These are phyloP conservation scores for Carpinus fangiana DNA, from an alignment of 306 rosid genomes.

Conservation along the genomic window DNA sequence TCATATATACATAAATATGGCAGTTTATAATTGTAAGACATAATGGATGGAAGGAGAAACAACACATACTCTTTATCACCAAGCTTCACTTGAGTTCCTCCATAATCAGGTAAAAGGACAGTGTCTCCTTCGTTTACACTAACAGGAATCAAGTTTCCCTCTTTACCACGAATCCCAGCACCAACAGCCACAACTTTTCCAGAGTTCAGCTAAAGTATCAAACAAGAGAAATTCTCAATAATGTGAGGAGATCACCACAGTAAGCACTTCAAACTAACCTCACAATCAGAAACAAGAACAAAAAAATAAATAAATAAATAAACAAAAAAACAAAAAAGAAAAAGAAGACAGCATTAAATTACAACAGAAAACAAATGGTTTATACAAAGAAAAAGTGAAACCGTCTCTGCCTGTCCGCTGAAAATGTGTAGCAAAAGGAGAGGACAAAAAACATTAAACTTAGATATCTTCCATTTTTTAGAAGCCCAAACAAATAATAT, in stretches of 20 bases:
- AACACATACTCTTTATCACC: constrained; percentile 63
- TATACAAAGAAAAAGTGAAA: background rate
- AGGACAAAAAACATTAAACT: background rate
- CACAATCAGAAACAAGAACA: background rate
- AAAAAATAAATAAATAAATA: too few species aligned
- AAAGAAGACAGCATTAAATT: background rate
- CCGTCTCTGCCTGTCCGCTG: background rate
- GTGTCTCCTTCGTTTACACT: constrained; percentile 72
- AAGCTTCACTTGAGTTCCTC: constrained; percentile 77
- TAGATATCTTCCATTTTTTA: background rate
- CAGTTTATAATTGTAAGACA: background rate
- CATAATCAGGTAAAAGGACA: constrained; percentile 73
- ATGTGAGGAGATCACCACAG: background rate
- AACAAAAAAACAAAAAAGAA: background rate
- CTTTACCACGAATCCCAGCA: constrained; percentile 58
- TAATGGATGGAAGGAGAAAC: background rate
- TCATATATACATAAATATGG: too few species aligned
- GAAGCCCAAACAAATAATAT: background rate
- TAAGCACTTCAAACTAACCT: background rate
- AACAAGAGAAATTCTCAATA: background rate
- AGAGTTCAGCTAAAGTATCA: constrained; percentile 50
- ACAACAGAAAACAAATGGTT: background rate
- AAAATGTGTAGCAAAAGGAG: background rate
- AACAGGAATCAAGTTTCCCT: constrained; percentile 56
- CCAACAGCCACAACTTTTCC: constrained; percentile 75